phyloP scores from a whole-genome alignment of 352 stramenopile genomes.

The Albugo laibachii region DNA sequence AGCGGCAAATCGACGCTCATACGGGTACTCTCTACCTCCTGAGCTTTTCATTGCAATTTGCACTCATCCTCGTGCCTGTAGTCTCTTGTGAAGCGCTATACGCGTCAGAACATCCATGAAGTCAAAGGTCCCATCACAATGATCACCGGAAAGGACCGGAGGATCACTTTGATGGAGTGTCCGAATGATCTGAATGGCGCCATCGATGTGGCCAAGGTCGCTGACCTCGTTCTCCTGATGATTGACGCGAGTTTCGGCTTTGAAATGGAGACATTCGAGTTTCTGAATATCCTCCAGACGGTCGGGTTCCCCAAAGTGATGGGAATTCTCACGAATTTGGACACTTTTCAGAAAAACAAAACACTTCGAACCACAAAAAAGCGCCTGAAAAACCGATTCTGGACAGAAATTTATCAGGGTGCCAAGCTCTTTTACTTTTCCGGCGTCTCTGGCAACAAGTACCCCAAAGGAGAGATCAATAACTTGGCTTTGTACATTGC shows the following conservation, averaged over 20 bases:
- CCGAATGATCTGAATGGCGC: slow-evolving; percentile 87
- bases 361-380: slow-evolving; percentile 97
- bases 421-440: slow-evolving; percentile 96
- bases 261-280: slow-evolving; percentile 99
- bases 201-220: slow-evolving; percentile 96
- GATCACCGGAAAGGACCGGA: slow-evolving; percentile 92
- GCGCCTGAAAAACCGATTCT: slow-evolving; percentile 96
- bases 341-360: slow-evolving; percentile 97
- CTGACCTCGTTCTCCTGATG: slow-evolving; percentile 95
- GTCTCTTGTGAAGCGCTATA: slow-evolving; percentile 98
- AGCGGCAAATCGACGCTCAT: slow-evolving; percentile 98
- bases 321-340: slow-evolving; percentile 97
- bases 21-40: slow-evolving; percentile 16
- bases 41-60: not conserved
- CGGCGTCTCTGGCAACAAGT: slow-evolving; percentile 96
- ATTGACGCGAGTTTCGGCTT: slow-evolving; percentile 99
- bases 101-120: slow-evolving; percentile 92
- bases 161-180: slow-evolving; percentile 99
- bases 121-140: slow-evolving; percentile 98
- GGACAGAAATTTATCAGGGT: slow-evolving; percentile 94
- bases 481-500: slow-evolving; percentile 96
- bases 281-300: slow-evolving; percentile 98
- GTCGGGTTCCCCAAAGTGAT: slow-evolving; percentile 88
- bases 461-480: slow-evolving; percentile 97
- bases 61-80: slow-evolving; percentile 6